Evolutionary conservation across 2,329 filamentous ascomycete genomes (phyloP), one percentile per base, ranked within the genome.

Genomic region (Aspergillus piperis): DNA sequence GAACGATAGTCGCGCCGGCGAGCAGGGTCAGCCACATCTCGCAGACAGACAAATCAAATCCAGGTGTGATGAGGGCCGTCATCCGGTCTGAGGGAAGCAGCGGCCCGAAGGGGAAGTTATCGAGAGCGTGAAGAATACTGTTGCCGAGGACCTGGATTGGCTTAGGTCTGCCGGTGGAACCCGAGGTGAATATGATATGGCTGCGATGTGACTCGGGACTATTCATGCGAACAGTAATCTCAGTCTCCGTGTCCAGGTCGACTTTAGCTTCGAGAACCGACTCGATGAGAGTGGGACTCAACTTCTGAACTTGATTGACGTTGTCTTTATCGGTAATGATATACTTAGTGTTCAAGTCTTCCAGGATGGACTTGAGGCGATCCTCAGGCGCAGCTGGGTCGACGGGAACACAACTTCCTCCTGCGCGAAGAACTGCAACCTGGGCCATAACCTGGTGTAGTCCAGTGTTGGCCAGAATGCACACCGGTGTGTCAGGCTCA

Each of bases 81-180:
- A 64, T 58, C 2, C 47, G 51, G 51, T 69, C 58, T 23, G 19
- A 11, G 55, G 8, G 5, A 2, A 54, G 56, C 52, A 62, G 56
- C 19, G 62, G 53, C 6, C 61, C 54, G 21, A 53, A 21, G 7
- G 58, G 61, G 3, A 49, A 54, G 1, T 30, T 38, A 13, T 38
- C 38, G 8, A 59, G 50, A 15, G 62, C 42, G 21, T 64, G 64
- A 1, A 64, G n/a, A 3, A 66, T 54, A n/a, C 36, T 25, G 3
- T 19, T 81, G 71, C 90, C 87, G 3, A 87, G 86, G 70, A 91
- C 91, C 58, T 87, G 83, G 8, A 96, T 92, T 62, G 90, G 90
- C 79, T 94, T 95, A 30, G 90, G 90, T 66, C 84, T 80, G 36
- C 89, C 90, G 75, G 92, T 89, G 1, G 69, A 68, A 0, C 90